Conservation (phyloP, 805 yeast genomes). For the Metschnikowia cubensis region DNA sequence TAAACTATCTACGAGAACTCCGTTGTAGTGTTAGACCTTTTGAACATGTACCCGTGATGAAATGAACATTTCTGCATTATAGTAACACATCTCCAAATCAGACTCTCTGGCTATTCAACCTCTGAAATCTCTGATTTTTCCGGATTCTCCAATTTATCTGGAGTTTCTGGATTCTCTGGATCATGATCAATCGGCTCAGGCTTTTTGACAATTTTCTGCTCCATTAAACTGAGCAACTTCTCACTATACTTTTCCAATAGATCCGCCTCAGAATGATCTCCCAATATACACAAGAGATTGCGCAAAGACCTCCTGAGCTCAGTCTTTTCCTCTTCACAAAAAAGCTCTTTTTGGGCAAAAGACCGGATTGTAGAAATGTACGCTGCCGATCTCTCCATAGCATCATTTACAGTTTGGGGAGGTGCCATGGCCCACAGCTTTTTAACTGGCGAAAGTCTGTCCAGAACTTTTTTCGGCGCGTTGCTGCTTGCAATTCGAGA, state of each 20-base stretch:
- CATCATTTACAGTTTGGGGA: conserved; percentile 4
- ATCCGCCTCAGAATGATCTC: conserved; percentile 11
- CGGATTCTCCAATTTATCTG: too few relatives aligned
- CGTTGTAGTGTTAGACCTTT: too few relatives aligned
- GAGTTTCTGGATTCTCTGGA: neutral
- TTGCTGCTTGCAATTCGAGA: neutral
- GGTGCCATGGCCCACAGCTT: neutral
- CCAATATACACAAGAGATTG: conserved; percentile 18
- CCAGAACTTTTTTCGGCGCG: neutral
- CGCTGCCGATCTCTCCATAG: conserved; percentile 13
- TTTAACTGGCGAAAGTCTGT: neutral
- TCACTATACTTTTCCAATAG: conserved; percentile 39
- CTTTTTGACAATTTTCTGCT: neutral
- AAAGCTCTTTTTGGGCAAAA: conserved; percentile 9
- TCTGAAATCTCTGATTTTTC: too few relatives aligned
- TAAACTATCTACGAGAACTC: too few relatives aligned
- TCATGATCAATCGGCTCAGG: neutral
- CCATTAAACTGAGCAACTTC: conserved; percentile 21
- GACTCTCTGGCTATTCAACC: too few relatives aligned
- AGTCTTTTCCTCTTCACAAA: conserved; percentile 14
- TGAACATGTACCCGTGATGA: too few relatives aligned
- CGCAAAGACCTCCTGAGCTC: conserved; percentile 20
- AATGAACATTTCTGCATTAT: too few relatives aligned
- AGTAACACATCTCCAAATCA: too few relatives aligned
- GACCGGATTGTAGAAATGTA: conserved; percentile 16